Base-by-base conservation (phyloP, 2,329 filamentous ascomycete genomes). In the Trichoderma lentiforme region DNA sequence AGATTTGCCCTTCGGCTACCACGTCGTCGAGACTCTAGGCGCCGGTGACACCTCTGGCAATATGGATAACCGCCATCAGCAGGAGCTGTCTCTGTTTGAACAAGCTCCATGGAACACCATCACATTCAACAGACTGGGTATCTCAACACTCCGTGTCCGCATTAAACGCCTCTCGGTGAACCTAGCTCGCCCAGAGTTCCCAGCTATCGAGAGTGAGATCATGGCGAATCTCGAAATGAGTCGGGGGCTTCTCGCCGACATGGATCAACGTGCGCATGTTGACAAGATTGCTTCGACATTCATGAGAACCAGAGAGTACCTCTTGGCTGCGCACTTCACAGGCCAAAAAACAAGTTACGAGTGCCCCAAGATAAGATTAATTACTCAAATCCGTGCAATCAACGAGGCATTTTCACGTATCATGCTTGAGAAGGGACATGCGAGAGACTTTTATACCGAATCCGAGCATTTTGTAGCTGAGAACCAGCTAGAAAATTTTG, bases 21-120 rank as follows among this genome's bases (percentile, higher is more conserved):
- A 80, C 21, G 76, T 87, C 0, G 83, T 88, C 63, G 82, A 83
- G 67, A 88, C 86, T 32, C 82, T 85, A 0, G 77, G 85, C 11
- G 82, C 83, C 0, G 84, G 86, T 15, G 84, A 86, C 6, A 74
- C 60, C 0, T 70, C 75, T 0, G 80, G 81, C 0, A 79, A 76
- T 0, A 70, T 82, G 0, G 71, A 76, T 0, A 73, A 82, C 0
- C 80, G 84, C 0, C 74, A 80, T 6, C 61, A 39, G 0, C 71
- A 76, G 0, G 85, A 86, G 72, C 76, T 70, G 1, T 65, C 36
- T 0, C 85, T 87, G 71, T 86, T 86, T 60, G 21, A 69, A 0
- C 15, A 77, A 0, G 61, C 73, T 0, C 81, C 82, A 0, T 87
- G 84, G 85, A 74, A 73, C 0, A 72, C 3, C 0, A 75, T 82